Conservation (phyloP, 2,329 filamentous ascomycete genomes). For the Lasiodiplodia citricola region DNA sequence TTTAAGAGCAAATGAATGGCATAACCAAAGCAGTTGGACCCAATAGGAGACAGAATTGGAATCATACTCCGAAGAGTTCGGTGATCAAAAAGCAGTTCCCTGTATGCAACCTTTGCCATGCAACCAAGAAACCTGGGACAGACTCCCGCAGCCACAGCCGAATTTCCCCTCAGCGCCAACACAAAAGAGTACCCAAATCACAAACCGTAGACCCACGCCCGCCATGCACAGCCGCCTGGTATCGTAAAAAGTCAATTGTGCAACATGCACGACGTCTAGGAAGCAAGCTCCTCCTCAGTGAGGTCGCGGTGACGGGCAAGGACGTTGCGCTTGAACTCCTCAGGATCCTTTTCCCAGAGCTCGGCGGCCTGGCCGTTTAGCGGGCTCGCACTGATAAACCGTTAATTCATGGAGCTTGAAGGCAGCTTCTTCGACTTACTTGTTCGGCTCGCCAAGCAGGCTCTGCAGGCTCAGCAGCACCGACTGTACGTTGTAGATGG, state of each 20-base stretch:
- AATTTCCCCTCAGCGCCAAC: neutral
- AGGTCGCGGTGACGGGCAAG: conserved; percentile 66
- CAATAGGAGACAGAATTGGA: neutral
- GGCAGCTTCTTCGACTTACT: conserved; percentile 65
- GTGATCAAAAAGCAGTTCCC: conserved; percentile 8
- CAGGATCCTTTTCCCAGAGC: conserved; percentile 87
- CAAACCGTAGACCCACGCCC: conserved; percentile 8
- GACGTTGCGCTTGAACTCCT: conserved; percentile 83
- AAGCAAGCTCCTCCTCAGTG: conserved; percentile 49
- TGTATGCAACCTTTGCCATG: conserved; percentile 20
- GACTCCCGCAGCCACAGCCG: neutral
- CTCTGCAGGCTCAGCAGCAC: conserved; percentile 94
- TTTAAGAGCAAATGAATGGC: neutral
- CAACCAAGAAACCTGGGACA: conserved; percentile 15
- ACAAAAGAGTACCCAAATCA: neutral
- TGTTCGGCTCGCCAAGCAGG: conserved; percentile 94
- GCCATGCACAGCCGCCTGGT: conserved; percentile 10
- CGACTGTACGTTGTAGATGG: conserved; percentile 94
- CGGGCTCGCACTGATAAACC: conserved; percentile 74
- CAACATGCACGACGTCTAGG: neutral
- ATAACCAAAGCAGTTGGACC: neutral
- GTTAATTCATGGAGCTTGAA: conserved; percentile 29
- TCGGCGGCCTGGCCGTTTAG: conserved; percentile 96
- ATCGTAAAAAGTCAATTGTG: neutral
- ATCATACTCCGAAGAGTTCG: conserved; percentile 1